phyloP scores from a whole-genome alignment of 371 early-diverging fungal species.

The Cokeromyces recurvatus region DNA sequence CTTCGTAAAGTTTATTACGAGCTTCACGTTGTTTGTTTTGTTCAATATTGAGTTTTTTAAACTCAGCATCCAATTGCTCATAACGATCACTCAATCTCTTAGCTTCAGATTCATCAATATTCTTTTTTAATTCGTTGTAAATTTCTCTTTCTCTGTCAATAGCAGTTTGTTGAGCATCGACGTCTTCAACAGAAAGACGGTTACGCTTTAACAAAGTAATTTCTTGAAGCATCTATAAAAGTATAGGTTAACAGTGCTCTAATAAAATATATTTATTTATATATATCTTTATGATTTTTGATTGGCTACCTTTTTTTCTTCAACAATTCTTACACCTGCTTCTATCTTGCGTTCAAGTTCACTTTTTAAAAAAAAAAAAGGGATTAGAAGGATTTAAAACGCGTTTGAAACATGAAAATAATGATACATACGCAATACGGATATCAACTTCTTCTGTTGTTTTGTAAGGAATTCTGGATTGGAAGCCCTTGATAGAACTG shows the following conservation, averaged over 20 bases:
- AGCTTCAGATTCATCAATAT: slow-evolving; percentile 62
- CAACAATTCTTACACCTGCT: slow-evolving; percentile 74
- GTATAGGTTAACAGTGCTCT: neutral
- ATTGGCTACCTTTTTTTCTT: slow-evolving; percentile 80
- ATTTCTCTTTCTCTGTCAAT: slow-evolving; percentile 72
- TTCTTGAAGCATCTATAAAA: slow-evolving; percentile 62
- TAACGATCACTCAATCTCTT: slow-evolving; percentile 64
- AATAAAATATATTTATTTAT: no score
- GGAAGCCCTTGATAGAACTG: slow-evolving; percentile 38
- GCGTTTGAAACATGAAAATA: no score
- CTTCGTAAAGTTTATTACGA: slow-evolving; percentile 69
- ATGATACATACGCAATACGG: slow-evolving; percentile 65
- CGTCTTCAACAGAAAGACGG: slow-evolving; percentile 70
- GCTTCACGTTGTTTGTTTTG: slow-evolving; percentile 57
- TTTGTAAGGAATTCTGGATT: slow-evolving; percentile 78
- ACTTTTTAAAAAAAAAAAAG: slow-evolving; percentile 23
- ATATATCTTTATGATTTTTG: neutral
- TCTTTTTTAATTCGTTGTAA: slow-evolving; percentile 60
- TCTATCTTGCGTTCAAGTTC: slow-evolving; percentile 76
- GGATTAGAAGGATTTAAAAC: no score
- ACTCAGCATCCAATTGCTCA: slow-evolving; percentile 62
- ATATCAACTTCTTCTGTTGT: slow-evolving; percentile 74
- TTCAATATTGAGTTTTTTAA: slow-evolving; percentile 59
- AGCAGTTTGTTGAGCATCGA: slow-evolving; percentile 60
- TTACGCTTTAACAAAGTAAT: slow-evolving; percentile 77